Conservation (phyloP, 805 yeast species). For the Saccharomycopsis oosterbeekiorum region DNA sequence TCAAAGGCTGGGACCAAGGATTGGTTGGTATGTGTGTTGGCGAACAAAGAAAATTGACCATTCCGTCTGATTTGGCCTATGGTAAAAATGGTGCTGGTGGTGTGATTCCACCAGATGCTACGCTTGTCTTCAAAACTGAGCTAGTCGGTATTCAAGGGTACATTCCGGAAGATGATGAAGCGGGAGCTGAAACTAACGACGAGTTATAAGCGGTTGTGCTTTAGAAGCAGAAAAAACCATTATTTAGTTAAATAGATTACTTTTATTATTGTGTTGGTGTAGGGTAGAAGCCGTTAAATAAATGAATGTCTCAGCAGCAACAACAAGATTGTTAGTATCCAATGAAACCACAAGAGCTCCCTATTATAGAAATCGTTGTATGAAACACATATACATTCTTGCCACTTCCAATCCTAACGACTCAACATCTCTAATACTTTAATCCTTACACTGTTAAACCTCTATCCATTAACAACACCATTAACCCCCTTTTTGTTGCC, state of each 20-base stretch:
- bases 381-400: no score
- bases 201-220: conserved; percentile 3
- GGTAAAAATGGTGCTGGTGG: conserved; percentile 71
- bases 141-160: conserved; percentile 37
- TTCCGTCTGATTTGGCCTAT: conserved; percentile 73
- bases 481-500: no score
- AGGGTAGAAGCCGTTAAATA: no score
- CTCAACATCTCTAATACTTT: no score
- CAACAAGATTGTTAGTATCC: no score
- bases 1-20: conserved; percentile 89
- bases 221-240: no score
- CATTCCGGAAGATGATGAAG: conserved; percentile 5
- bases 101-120: conserved; percentile 70
- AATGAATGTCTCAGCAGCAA: neutral
- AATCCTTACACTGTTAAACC: neutral
- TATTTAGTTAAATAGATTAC: neutral
- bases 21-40: conserved; percentile 70
- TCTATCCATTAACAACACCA: no score
- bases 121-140: conserved; percentile 58
- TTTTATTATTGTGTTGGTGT: neutral
- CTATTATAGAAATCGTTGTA: no score
- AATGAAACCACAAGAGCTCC: no score
- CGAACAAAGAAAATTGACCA: conserved; percentile 67
- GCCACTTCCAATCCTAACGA: no score
- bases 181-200: neutral